phyloP scores from a whole-genome alignment of 768 basidiomycete species.

The Rhizopogon rudus region DNA sequence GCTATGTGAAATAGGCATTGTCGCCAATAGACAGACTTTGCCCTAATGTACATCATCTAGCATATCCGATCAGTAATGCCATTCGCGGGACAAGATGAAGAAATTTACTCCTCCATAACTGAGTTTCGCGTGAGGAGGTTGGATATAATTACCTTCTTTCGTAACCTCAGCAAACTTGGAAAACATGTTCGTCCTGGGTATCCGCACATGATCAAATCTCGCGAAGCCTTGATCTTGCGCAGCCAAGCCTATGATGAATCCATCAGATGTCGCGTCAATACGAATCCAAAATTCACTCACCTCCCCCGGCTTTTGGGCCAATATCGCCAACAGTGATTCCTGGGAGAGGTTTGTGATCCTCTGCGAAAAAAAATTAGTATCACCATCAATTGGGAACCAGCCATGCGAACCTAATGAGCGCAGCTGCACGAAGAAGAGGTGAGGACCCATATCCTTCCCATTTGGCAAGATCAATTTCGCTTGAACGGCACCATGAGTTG shows the following conservation, averaged over 20 bases:
- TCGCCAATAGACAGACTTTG: constrained; percentile 34
- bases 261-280: neutral
- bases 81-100: neutral
- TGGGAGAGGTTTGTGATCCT: constrained; percentile 54
- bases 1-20: neutral
- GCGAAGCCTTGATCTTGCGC: constrained; percentile 67
- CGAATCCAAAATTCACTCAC: constrained; percentile 17
- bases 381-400: neutral
- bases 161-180: constrained; percentile 70
- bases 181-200: constrained; percentile 69
- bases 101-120: constrained; percentile 68
- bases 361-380: constrained; percentile 26
- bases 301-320: constrained; percentile 31
- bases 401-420: constrained; percentile 47
- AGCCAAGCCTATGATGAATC: constrained; percentile 37
- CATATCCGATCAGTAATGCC: neutral
- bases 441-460: constrained; percentile 61
- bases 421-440: constrained; percentile 71
- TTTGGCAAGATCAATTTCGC: constrained; percentile 65
- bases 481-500: constrained; percentile 73
- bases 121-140: constrained; percentile 68
- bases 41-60: constrained; percentile 73
- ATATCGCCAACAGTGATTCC: constrained; percentile 70
- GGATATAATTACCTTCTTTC: constrained; percentile 55
- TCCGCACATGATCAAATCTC: constrained; percentile 57